Conservation (phyloP, 805 yeast genomes). For the Cyberlindnera mississippiensis region DNA sequence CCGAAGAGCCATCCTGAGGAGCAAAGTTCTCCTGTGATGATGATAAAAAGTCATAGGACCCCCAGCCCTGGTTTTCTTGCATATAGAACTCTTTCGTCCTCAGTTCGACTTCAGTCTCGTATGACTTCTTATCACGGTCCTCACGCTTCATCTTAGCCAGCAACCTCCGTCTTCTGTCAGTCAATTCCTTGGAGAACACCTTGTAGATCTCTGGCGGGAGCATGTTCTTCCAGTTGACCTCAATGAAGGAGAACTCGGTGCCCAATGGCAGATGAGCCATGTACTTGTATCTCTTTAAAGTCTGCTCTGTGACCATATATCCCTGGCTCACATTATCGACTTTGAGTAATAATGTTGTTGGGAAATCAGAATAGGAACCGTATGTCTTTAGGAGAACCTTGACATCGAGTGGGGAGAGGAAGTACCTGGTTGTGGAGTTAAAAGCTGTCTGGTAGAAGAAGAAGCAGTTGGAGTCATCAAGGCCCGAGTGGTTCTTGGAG, state of each 20-base stretch:
- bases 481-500: constrained; percentile 14
- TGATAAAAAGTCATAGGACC: too few relatives aligned
- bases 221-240: constrained; percentile 70
- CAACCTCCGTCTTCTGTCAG: constrained; percentile 50
- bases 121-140: constrained; percentile 53
- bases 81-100: constrained; percentile 56
- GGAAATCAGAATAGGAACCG: constrained; percentile 62
- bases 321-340: constrained; percentile 72
- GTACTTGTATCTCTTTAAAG: constrained; percentile 61
- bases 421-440: constrained; percentile 59
- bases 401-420: constrained; percentile 75
- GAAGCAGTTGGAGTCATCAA: constrained; percentile 43
- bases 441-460: constrained; percentile 79
- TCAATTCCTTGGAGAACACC: constrained; percentile 50
- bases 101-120: constrained; percentile 55
- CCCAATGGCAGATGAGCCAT: constrained; percentile 82
- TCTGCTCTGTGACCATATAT: constrained; percentile 55
- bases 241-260: constrained; percentile 77
- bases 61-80: constrained; percentile 49
- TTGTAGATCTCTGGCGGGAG: constrained; percentile 42
- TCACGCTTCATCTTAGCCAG: constrained; percentile 50
- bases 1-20: background rate
- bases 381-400: constrained; percentile 63
- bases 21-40: too few relatives aligned
- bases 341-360: constrained; percentile 54